Evolutionary conservation across 2,329 filamentous ascomycete genomes (phyloP).

Genomic region (Pyrenophora teres): DNA sequence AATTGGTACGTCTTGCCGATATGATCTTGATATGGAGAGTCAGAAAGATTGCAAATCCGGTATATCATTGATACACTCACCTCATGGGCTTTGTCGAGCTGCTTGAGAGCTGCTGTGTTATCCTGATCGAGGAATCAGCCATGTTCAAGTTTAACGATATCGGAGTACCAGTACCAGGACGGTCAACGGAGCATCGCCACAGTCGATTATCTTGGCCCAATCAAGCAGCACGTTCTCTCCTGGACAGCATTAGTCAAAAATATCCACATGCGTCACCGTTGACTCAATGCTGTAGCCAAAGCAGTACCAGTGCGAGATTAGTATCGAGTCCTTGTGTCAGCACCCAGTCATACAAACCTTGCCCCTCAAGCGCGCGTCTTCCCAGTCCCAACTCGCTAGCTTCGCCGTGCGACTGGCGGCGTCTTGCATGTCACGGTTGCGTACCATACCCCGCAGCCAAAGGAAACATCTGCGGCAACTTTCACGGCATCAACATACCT

Average conservation of each 20-base stretch:
- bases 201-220: slow-evolving; percentile 61
- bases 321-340: too few species aligned
- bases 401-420: not conserved
- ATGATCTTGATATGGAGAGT: slow-evolving; percentile 42
- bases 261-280: too few species aligned
- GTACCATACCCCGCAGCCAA: not conserved
- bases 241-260: slow-evolving; percentile 12
- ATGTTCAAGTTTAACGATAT: not conserved
- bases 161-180: slow-evolving; percentile 45
- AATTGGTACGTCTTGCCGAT: slow-evolving; percentile 54
- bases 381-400: not conserved
- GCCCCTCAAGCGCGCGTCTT: not conserved
- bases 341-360: not conserved
- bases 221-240: slow-evolving; percentile 51
- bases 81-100: slow-evolving; percentile 58
- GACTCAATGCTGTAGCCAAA: too few species aligned
- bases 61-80: slow-evolving; percentile 32
- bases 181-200: slow-evolving; percentile 59
- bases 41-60: not conserved
- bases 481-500: slow-evolving; percentile 36
- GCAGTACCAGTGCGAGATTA: too few species aligned
- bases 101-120: slow-evolving; percentile 60
- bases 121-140: slow-evolving; percentile 43
- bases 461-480: not conserved
- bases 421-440: not conserved